Base-by-base conservation (phyloP, 2,329 filamentous ascomycete genomes). In the Cladobotryum protrusum region DNA sequence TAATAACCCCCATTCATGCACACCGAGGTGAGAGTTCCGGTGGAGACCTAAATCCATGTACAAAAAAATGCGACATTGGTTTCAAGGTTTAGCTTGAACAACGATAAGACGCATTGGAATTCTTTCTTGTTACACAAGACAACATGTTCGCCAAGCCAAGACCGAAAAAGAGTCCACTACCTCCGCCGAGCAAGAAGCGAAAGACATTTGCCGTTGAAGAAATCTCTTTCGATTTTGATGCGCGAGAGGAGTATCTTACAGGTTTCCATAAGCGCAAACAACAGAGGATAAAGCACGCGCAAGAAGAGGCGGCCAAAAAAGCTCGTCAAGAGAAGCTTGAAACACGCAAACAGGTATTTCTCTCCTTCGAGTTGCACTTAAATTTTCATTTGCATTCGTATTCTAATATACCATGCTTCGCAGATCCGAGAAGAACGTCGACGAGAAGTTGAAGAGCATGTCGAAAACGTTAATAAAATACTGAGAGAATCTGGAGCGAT, bases 201-300 rank as follows among this genome's bases (percentile, higher is more conserved):
- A 88, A 86, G 66, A 63, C 76, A 13, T 72, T 75, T 42, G 70
- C 74, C 36, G 75, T 88, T 53, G 88, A 91, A 63, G 89, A 95
- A 66, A 86, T 99, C 67, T 82, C 75, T 47, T 99, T 97, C 71
- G 90, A 99, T 71, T 72, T 78, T 54, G 76, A 78, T 54, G 87
- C 87, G 42, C 85, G 93, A 56, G 74, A 86, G 56, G 90, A 97
- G 63, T 99, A 88, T 65, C 77, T 99, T 51, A 96, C 90, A 0
- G 93, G 93, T 3, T 99, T 99, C 71, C 91, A 92, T 74, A 99
- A 97, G 77, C 86, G 93, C 68, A 97, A 96, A 69, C 72, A 87
- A 47, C 86, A 89, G 66, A 81, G 93, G 35, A 83, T 85, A 57
- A 95, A 95, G 72, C 76, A 85, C 67, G 92, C 92, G 2, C 87